Base-by-base conservation (phyloP, 371 early-diverging fungal species). In the Conidiobolus incongruus region DNA sequence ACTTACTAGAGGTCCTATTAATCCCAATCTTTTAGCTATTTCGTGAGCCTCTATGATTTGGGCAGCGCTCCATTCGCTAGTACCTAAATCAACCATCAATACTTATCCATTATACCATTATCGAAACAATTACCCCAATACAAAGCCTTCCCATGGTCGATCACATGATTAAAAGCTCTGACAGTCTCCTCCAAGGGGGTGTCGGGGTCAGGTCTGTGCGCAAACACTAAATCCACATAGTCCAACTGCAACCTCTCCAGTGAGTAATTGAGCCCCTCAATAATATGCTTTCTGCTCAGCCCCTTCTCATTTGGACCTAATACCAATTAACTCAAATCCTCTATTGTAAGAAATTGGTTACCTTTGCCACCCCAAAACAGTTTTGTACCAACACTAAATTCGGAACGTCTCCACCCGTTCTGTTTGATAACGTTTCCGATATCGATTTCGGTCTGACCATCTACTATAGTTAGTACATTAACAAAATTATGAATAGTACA, bases 141-240 rank as follows among this genome's bases (percentile, higher is more conserved):
- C 34, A 84, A 66, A 3, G 81, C 77, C 69, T 69, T 69, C 17
- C 85, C 85, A 47, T 72, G 72, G 44, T 84, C 72, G 47, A 87
- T 82, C 37, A 80, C 69, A 63, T 69, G 69, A 54, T 81, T 81
- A 54, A 87, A 87, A 1, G 83, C 87, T 16, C 87, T 68, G 4
- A 87, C 85, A 38, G 69, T 70, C 50, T 87, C 87, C 51, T 81
- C 79, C 79, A 81, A 81, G 15, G 78, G 78, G 7, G 66, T 68
- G 35, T 59, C 58, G 11, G 52, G 49, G 47, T 72, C 85, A 16
- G 83, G 85, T 26, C 88, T 56, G 57, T 87, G 87, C 16, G 87
- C 87, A 53, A 72, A 81, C 28, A 86, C 50, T 17, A 83, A 55
- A 55, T 83, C 84, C 0, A 83, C 83, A 60, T 81, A 81, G 36